Conservation (phyloP, 2,329 filamentous ascomycete species). For the Madurella fahalii region DNA sequence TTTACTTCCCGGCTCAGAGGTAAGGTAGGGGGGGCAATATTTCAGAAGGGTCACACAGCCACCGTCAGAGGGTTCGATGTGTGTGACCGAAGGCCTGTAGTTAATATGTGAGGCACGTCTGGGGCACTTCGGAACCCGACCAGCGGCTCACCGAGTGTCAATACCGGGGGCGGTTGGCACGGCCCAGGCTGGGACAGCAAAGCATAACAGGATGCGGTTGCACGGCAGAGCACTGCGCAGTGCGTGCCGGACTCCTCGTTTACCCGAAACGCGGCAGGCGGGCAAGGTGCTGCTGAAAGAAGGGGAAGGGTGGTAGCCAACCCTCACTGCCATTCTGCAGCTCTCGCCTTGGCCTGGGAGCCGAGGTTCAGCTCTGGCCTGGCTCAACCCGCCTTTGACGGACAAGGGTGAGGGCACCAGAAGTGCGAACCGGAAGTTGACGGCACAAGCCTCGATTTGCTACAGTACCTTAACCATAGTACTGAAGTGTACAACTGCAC, state of each 20-base stretch:
- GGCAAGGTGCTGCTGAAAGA: not conserved
- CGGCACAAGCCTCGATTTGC: no score
- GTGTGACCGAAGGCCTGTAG: not conserved
- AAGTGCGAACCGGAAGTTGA: no score
- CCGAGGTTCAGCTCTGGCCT: not conserved
- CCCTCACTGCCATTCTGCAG: not conserved
- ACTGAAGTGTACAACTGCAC: no score
- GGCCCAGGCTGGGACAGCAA: not conserved
- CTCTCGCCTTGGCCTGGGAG: not conserved
- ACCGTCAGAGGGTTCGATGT: not conserved
- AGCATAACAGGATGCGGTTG: not conserved
- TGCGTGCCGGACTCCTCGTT: not conserved
- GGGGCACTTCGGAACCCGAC: not conserved
- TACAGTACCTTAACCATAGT: no score
- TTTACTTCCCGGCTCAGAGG: not conserved
- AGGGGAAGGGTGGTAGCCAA: not conserved
- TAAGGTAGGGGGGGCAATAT: slow-evolving; percentile 1
- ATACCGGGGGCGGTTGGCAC: not conserved
- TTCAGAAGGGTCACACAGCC: slow-evolving; percentile 13
- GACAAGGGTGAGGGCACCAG: no score
- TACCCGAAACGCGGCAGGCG: slow-evolving; percentile 2
- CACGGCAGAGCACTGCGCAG: not conserved
- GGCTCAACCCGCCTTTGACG: not conserved
- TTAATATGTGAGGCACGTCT: not conserved
- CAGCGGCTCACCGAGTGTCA: not conserved